Evolutionary conservation across 495 filamentous ascomycete species (phyloP).

Genomic region (Diplogelasinospora grovesii): DNA sequence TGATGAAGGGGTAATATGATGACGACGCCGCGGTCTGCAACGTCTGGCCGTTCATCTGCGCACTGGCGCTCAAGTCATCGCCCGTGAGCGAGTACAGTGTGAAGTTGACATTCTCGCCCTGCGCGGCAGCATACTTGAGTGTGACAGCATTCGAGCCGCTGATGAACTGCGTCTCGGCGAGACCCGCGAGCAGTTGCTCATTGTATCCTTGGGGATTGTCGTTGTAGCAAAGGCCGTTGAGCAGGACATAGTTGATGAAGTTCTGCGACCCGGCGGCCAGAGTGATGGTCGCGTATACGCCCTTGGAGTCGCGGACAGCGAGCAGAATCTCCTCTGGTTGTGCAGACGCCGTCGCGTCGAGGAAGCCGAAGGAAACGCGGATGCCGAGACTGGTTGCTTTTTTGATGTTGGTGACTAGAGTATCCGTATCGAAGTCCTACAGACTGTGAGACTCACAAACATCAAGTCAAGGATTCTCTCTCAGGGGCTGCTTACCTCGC

Average conservation of each 20-base stretch:
- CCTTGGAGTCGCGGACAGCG: constrained; percentile 24
- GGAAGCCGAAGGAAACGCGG: constrained; percentile 29
- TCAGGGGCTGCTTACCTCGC: constrained; percentile 12
- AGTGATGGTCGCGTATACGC: constrained; percentile 24
- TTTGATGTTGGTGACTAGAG: constrained; percentile 22
- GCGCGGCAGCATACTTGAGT: constrained; percentile 19
- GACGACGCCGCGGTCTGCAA: constrained; percentile 2
- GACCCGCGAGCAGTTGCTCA: constrained; percentile 20
- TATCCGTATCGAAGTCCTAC: constrained; percentile 6
- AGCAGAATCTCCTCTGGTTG: constrained; percentile 14
- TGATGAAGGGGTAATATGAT: constrained; percentile 5
- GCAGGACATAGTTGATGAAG: constrained; percentile 22
- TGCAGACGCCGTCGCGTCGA: constrained; percentile 7
- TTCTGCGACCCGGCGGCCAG: constrained; percentile 18
- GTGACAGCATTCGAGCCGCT: constrained; percentile 13
- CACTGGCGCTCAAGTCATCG: constrained; percentile 10
- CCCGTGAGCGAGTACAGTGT: constrained; percentile 18
- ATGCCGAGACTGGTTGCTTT: constrained; percentile 19
- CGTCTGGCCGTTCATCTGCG: constrained; percentile 8
- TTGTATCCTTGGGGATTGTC: constrained; percentile 22
- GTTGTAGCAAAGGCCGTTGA: constrained; percentile 22
- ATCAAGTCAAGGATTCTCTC: background rate
- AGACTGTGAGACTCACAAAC: too few species aligned
- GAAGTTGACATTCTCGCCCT: constrained; percentile 23
- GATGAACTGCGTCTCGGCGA: constrained; percentile 20